These are phyloP conservation scores for Laguncularia racemosa DNA, from an alignment of 345 rosid genomes.

Conservation along the genomic window DNA sequence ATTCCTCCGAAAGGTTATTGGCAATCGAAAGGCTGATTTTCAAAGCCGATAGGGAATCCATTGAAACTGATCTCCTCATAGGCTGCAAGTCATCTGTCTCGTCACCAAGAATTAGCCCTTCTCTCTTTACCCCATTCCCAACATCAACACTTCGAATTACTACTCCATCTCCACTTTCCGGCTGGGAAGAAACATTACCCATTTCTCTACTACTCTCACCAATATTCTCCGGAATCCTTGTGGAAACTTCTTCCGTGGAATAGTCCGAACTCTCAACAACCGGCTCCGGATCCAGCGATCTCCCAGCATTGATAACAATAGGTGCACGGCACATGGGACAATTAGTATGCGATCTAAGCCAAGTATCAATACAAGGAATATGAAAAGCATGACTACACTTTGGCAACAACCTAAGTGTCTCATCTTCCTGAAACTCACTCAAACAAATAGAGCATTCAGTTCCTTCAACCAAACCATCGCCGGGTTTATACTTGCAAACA, in stretches of 20 bases:
- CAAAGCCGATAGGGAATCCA: conserved; percentile 50
- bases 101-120: not conserved
- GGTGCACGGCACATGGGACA: conserved; percentile 69
- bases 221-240: conserved; percentile 13
- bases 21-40: conserved; percentile 32
- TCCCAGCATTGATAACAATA: conserved; percentile 14
- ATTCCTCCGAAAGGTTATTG: conserved; percentile 13
- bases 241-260: conserved; percentile 17
- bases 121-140: conserved; percentile 17
- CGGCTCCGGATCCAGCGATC: conserved; percentile 3
- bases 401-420: conserved; percentile 51
- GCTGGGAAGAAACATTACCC: not conserved
- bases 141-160: conserved; percentile 8
- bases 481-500: conserved; percentile 35
- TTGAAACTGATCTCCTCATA: conserved; percentile 64
- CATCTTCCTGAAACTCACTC: conserved; percentile 63
- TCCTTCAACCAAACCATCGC: conserved; percentile 51
- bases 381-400: conserved; percentile 82
- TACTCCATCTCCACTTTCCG: conserved; percentile 11
- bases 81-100: conserved; percentile 21
- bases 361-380: conserved; percentile 59
- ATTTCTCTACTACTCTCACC: conserved; percentile 15
- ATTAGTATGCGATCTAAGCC: conserved; percentile 64
- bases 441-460: conserved; percentile 76
- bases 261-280: not conserved